phyloP scores from a whole-genome alignment of 352 stramenopile genomes.

The Phytophthora litchii region DNA sequence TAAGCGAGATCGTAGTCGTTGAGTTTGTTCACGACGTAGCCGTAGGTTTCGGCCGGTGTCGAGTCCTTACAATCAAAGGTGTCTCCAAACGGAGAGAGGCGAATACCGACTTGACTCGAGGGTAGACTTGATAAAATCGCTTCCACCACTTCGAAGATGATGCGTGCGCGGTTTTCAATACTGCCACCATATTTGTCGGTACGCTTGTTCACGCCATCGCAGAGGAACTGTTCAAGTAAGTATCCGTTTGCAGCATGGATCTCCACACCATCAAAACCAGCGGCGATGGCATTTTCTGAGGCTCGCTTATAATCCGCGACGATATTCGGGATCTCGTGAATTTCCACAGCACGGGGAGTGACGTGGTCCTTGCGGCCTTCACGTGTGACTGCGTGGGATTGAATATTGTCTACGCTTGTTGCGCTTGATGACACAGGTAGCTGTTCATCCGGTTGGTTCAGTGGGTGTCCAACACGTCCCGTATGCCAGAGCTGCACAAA shows the following conservation, averaged over 20 bases:
- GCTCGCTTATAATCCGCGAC: conserved; percentile 71
- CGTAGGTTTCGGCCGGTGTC: conserved; percentile 39
- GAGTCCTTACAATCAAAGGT: conserved; percentile 42
- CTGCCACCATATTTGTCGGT: conserved; percentile 82
- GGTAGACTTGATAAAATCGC: conserved; percentile 24
- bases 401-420: conserved; percentile 5
- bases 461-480: conserved; percentile 18
- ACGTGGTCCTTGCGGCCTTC: conserved; percentile 42
- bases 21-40: conserved; percentile 35
- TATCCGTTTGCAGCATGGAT: conserved; percentile 91
- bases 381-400: conserved; percentile 10
- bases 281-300: conserved; percentile 62
- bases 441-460: conserved; percentile 24
- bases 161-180: conserved; percentile 72
- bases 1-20: conserved; percentile 49
- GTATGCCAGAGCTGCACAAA: conserved; percentile 26
- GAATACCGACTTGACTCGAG: conserved; percentile 30
- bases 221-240: conserved; percentile 89
- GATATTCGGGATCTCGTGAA: conserved; percentile 67
- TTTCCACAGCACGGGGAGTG: conserved; percentile 57
- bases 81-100: conserved; percentile 35
- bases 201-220: conserved; percentile 68
- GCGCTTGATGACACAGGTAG: conserved; percentile 22
- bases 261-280: conserved; percentile 92
- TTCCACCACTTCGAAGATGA: conserved; percentile 74